phyloP scores from a whole-genome alignment of 352 stramenopile genomes.

The Phytophthora kernoviae region DNA sequence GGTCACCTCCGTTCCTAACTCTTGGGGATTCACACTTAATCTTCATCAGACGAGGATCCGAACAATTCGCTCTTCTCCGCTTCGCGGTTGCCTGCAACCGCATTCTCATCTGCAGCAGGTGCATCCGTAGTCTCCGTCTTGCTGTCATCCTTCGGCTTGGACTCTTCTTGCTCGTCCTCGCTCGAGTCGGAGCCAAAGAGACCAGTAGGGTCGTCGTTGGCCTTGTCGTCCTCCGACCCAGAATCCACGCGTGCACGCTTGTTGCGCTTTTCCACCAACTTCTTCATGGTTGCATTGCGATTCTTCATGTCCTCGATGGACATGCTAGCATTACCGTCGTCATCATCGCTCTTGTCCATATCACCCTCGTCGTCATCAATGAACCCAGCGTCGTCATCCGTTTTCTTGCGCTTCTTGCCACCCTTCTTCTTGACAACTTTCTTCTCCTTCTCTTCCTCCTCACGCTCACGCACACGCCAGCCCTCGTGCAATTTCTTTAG shows the following conservation, averaged over 20 bases:
- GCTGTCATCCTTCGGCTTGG: constrained; percentile 24
- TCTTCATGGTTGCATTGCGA: constrained; percentile 87
- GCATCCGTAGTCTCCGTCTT: constrained; percentile 12
- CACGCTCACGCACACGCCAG: constrained; percentile 81
- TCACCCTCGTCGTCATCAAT: constrained; percentile 65
- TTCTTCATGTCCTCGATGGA: constrained; percentile 92
- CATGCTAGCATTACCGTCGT: constrained; percentile 69
- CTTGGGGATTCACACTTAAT: constrained; percentile 42
- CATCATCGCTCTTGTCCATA: constrained; percentile 53
- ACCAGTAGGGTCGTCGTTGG: constrained; percentile 49
- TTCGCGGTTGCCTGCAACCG: constrained; percentile 38
- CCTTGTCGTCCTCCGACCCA: constrained; percentile 70
- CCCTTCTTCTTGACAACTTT: constrained; percentile 73
- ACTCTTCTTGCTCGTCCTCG: constrained; percentile 57
- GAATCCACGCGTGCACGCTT: constrained; percentile 62
- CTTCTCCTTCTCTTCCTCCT: constrained; percentile 83
- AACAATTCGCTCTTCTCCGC: constrained; percentile 87
- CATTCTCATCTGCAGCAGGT: constrained; percentile 16
- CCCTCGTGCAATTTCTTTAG: constrained; percentile 81
- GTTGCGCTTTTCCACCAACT: constrained; percentile 83
- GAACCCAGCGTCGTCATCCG: constrained; percentile 66
- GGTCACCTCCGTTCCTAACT: constrained; percentile 8
- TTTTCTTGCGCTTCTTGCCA: constrained; percentile 82
- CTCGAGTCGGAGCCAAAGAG: constrained; percentile 89
- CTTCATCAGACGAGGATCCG: constrained; percentile 80